A percentile compares a stretch with the other conserved stretches of the same genome.
Conservation (phyloP, 495 filamentous ascomycete species). For the Evansstolkia leycettana region DNA sequence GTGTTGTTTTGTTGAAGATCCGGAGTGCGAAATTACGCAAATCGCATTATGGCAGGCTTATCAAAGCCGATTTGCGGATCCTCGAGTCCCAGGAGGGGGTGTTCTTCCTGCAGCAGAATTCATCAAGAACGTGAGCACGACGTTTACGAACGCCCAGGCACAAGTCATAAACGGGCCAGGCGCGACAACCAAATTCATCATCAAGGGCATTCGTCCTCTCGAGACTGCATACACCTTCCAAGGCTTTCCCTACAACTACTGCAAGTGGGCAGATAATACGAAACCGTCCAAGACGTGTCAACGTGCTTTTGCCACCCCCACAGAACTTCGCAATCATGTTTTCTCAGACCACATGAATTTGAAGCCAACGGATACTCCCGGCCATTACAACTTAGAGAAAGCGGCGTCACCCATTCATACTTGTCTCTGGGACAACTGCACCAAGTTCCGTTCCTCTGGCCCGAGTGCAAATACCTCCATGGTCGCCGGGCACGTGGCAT, state of each 20-base stretch:
- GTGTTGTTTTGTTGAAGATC: constrained; percentile 66
- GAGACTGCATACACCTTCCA: constrained; percentile 59
- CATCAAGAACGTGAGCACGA: constrained; percentile 85
- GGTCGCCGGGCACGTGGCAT: constrained; percentile 35
- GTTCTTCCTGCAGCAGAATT: constrained; percentile 86
- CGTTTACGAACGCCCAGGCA: constrained; percentile 62
- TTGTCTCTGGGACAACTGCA: constrained; percentile 28
- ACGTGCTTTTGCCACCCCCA: constrained; percentile 44
- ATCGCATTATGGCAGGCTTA: constrained; percentile 97
- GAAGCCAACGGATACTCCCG: constrained; percentile 35
- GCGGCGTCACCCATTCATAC: constrained; percentile 26
- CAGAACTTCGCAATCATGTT: constrained; percentile 65
- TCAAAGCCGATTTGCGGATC: constrained; percentile 61
- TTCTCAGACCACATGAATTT: constrained; percentile 54
- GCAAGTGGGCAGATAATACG: constrained; percentile 39
- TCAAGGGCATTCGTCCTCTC: constrained; percentile 80
- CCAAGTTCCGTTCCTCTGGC: constrained; percentile 24
- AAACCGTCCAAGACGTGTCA: constrained; percentile 39
- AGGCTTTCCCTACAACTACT: constrained; percentile 42
- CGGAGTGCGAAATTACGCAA: constrained; percentile 79
- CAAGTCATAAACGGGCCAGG: constrained; percentile 57
- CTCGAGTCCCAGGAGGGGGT: constrained; percentile 33
- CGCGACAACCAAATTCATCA: constrained; percentile 70
- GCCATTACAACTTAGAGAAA: constrained; percentile 32
- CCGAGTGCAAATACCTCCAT: constrained; percentile 29